phyloP scores from a whole-genome alignment of 805 yeast genomes.

The Yarrowia deformans region DNA sequence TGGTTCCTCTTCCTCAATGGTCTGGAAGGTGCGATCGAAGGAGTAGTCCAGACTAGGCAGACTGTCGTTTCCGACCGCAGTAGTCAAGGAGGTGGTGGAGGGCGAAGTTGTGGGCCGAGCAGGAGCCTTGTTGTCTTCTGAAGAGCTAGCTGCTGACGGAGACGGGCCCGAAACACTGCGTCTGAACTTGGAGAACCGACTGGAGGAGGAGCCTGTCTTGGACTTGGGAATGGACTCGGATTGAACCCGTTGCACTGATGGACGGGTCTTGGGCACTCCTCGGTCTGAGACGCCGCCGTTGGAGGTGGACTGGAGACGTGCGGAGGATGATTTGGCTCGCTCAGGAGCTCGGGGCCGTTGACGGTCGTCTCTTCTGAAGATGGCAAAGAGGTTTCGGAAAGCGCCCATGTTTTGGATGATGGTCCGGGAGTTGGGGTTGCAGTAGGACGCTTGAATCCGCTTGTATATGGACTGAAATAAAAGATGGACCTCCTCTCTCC shows the following conservation, averaged over 20 bases:
- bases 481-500: neutral
- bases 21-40: slow-evolving; percentile 23
- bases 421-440: neutral
- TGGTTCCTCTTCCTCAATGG: slow-evolving; percentile 5
- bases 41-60: slow-evolving; percentile 21
- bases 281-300: slow-evolving; percentile 2
- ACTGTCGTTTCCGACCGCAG: slow-evolving; percentile 1
- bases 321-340: slow-evolving; percentile 30
- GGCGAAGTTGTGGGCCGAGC: slow-evolving; percentile 6
- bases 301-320: slow-evolving; percentile 5
- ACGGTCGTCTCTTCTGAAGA: slow-evolving; percentile 21
- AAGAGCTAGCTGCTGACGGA: neutral
- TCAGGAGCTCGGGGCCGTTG: slow-evolving; percentile 29
- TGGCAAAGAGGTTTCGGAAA: slow-evolving; percentile 13
- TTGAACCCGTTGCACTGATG: neutral
- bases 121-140: neutral
- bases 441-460: neutral
- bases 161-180: slow-evolving; percentile 8
- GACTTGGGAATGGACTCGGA: slow-evolving; percentile 2
- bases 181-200: slow-evolving; percentile 5
- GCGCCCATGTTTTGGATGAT: slow-evolving; percentile 16
- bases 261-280: slow-evolving; percentile 7
- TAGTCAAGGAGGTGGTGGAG: too few relatives aligned
- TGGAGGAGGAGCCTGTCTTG: neutral
- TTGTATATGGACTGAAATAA: slow-evolving; percentile 4